Evolutionary conservation across 805 yeast species (phyloP).

Genomic region (Metschnikowia amazonensis): DNA sequence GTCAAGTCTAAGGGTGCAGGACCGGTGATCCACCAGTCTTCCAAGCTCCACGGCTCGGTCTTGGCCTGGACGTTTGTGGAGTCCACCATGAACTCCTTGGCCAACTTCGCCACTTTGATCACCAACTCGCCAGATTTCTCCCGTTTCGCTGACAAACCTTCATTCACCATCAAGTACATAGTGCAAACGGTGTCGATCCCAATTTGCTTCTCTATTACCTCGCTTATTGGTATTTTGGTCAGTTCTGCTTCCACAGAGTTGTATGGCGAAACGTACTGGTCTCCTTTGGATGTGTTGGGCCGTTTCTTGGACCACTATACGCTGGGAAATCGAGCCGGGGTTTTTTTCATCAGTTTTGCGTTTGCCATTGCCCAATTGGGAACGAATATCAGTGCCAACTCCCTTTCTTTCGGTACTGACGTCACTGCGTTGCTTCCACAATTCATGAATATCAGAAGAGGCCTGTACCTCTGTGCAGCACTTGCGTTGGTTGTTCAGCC

Average conservation of each 20-base stretch:
- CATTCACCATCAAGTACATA: slow-evolving; percentile 37
- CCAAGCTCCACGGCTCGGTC: slow-evolving; percentile 51
- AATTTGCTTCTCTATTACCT: slow-evolving; percentile 70
- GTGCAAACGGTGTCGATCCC: slow-evolving; percentile 64
- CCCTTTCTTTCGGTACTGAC: slow-evolving; percentile 70
- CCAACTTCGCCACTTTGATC: slow-evolving; percentile 86
- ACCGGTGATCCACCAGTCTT: slow-evolving; percentile 56
- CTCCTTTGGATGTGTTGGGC: slow-evolving; percentile 73
- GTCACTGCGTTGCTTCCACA: slow-evolving; percentile 63
- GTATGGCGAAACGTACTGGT: slow-evolving; percentile 74
- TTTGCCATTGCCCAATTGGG: slow-evolving; percentile 77
- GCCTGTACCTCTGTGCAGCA: slow-evolving; percentile 72
- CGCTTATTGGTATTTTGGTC: slow-evolving; percentile 80
- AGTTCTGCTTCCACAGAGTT: slow-evolving; percentile 70
- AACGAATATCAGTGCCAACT: slow-evolving; percentile 70
- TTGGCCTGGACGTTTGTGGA: slow-evolving; percentile 81
- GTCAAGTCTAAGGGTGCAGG: slow-evolving; percentile 80
- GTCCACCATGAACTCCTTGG: slow-evolving; percentile 74
- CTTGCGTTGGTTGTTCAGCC: slow-evolving; percentile 74
- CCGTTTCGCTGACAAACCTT: slow-evolving; percentile 60
- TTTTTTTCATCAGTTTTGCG: slow-evolving; percentile 65
- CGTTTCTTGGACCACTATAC: slow-evolving; percentile 51
- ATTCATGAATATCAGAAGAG: slow-evolving; percentile 71
- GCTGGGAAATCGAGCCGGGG: slow-evolving; percentile 72
- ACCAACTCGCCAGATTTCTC: slow-evolving; percentile 88